Evolutionary conservation across 805 yeast species (phyloP).

Genomic region (Saccharomycopsis sp.): DNA sequence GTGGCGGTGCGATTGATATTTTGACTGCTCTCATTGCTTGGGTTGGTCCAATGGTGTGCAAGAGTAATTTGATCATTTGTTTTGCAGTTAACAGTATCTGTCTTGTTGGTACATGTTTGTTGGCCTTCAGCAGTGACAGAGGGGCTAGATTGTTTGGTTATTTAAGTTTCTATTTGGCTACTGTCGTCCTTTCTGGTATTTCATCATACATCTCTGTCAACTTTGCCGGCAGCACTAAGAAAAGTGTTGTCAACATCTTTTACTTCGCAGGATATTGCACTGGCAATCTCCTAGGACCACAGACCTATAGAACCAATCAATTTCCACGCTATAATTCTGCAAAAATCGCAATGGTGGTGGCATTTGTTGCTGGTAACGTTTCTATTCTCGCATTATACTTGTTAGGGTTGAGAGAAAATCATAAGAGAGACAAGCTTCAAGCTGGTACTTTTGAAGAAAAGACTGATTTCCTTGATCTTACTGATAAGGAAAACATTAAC

Average conservation of each 20-base stretch:
- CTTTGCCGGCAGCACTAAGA: conserved; percentile 53
- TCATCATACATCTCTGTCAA: conserved; percentile 35
- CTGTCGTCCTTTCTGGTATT: conserved; percentile 31
- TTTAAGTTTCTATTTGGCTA: no score
- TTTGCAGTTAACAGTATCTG: no score
- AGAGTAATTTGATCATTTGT: no score
- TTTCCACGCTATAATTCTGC: conserved; percentile 40
- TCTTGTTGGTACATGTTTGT: no score
- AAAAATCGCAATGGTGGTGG: conserved; percentile 32
- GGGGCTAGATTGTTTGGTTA: no score
- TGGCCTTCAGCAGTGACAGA: no score
- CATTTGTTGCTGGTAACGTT: conserved; percentile 4
- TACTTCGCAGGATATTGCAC: conserved; percentile 43
- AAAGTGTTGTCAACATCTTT: conserved; percentile 39
- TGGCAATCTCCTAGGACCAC: conserved; percentile 53
- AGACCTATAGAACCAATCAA: conserved; percentile 37
- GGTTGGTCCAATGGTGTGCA: no score
- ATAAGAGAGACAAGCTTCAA: conserved; percentile 36
- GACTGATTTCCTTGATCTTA: conserved; percentile 47
- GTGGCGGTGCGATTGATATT: conserved; percentile 42
- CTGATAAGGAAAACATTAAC: conserved; percentile 50
- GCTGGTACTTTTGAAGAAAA: conserved; percentile 27
- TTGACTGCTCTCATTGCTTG: no score
- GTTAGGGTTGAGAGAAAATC: conserved; percentile 41
- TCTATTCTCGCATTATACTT: conserved; percentile 5